Percentiles rank a stretch among this genome's conserved stretches.
These are phyloP conservation scores for Hypoxylon sp. DNA, from an alignment of 2,329 filamentous ascomycete species.

Conservation along the genomic window DNA sequence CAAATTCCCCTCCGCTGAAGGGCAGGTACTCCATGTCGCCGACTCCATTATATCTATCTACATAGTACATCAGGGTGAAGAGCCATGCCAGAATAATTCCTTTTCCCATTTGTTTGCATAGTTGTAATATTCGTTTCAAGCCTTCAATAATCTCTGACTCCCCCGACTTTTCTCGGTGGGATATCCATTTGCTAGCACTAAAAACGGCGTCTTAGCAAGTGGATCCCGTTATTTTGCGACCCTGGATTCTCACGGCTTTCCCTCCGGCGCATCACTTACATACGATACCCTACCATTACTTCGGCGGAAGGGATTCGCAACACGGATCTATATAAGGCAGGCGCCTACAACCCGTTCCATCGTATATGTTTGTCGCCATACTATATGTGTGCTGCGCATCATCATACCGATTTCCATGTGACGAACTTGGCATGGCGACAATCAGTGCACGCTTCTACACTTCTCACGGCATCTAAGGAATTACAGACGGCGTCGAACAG, in stretches of 20 bases:
- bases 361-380: constrained; percentile 1
- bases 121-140: constrained; percentile 23
- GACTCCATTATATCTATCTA: constrained; percentile 27
- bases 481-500: constrained; percentile 10
- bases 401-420: neutral
- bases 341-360: neutral
- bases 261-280: constrained; percentile 18
- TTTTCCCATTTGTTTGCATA: constrained; percentile 10
- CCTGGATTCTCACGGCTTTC: constrained; percentile 15
- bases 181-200: constrained; percentile 32
- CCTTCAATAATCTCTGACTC: constrained; percentile 36
- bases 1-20: constrained; percentile 19
- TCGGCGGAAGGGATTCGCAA: constrained; percentile 16
- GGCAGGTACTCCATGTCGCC: too few species aligned
- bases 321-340: constrained; percentile 3
- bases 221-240: constrained; percentile 28
- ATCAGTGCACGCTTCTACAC: neutral
- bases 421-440: neutral
- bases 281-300: constrained; percentile 8
- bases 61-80: constrained; percentile 20
- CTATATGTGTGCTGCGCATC: neutral
- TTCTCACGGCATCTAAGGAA: neutral
- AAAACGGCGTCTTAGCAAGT: too few species aligned
- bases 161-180: constrained; percentile 23
- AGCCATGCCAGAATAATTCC: constrained; percentile 10